Evolutionary conservation across 176 grass and related monocot genomes (phyloP).

Genomic region (Eleusine indica): DNA sequence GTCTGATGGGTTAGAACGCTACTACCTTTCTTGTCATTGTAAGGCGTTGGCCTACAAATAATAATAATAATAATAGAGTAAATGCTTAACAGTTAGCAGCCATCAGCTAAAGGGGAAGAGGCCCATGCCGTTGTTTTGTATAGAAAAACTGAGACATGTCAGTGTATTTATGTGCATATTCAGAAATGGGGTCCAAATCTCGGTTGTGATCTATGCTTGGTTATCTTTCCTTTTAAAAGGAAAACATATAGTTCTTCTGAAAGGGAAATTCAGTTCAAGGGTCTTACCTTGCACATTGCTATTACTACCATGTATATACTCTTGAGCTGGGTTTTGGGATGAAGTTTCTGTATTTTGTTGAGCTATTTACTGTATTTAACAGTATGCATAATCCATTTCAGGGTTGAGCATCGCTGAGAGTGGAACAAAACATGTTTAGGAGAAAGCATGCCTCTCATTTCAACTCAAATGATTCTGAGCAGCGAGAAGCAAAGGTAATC

Average conservation of each 20-base stretch:
- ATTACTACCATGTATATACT: not conserved
- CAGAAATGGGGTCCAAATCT: not conserved
- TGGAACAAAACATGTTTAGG: conserved; percentile 65
- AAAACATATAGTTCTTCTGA: not conserved
- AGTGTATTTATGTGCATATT: not conserved
- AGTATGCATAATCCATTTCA: not conserved
- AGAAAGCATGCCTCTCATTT: conserved; percentile 55
- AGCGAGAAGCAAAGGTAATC: conserved; percentile 65
- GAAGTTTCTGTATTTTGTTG: not conserved
- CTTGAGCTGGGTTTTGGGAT: not conserved
- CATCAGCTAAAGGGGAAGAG: too few species aligned
- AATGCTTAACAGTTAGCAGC: not conserved
- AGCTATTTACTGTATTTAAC: not conserved
- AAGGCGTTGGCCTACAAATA: not conserved
- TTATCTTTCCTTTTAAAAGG: not conserved
- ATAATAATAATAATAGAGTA: not conserved
- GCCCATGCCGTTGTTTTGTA: not conserved
- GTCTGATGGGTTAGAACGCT: not conserved
- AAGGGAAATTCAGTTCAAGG: not conserved
- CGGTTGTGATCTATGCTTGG: not conserved
- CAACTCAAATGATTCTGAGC: conserved; percentile 43
- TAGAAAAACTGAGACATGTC: not conserved
- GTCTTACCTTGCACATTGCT: not conserved
- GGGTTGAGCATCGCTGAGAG: conserved; percentile 16
- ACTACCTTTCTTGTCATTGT: not conserved